Conservation (phyloP, 2,329 filamentous ascomycete species). For the Trematosphaeria pertusa region DNA sequence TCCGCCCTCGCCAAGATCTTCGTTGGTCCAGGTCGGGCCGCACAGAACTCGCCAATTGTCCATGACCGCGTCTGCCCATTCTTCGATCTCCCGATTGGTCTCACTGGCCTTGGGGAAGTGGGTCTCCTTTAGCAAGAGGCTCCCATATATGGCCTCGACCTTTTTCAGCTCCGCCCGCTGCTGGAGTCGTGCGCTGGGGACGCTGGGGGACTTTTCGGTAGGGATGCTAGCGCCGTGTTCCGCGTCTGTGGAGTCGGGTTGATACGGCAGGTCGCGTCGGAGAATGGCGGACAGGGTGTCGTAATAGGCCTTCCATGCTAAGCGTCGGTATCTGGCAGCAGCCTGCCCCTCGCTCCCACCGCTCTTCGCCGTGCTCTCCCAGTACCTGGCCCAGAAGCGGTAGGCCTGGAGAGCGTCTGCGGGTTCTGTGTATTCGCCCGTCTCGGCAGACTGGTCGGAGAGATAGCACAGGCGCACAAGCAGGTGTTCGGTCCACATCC, state of each 20-base stretch:
- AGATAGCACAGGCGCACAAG: constrained; percentile 78
- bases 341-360: constrained; percentile 23
- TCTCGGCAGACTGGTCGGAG: constrained; percentile 63
- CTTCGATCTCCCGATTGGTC: constrained; percentile 78
- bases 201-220: constrained; percentile 33
- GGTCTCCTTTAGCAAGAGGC: constrained; percentile 77
- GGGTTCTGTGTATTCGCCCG: constrained; percentile 33
- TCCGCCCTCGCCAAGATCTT: constrained; percentile 81
- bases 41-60: constrained; percentile 85
- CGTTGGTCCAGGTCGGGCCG: constrained; percentile 79
- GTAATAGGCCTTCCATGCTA: constrained; percentile 89
- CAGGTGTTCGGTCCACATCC: constrained; percentile 80
- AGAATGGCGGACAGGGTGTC: constrained; percentile 77
- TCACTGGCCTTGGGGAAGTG: constrained; percentile 85
- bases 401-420: constrained; percentile 56
- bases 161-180: constrained; percentile 79
- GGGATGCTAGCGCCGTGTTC: constrained; percentile 17
- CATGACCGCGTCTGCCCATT: constrained; percentile 80
- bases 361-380: constrained; percentile 51
- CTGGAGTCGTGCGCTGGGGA: constrained; percentile 41
- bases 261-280: constrained; percentile 68
- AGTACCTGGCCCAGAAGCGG: constrained; percentile 73
- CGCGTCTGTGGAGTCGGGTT: constrained; percentile 50
- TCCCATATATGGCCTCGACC: constrained; percentile 81
- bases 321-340: constrained; percentile 55